These are phyloP conservation scores for Flaveria ramosissima DNA, from an alignment of 129 eudicot genomes.

Conservation along the genomic window DNA sequence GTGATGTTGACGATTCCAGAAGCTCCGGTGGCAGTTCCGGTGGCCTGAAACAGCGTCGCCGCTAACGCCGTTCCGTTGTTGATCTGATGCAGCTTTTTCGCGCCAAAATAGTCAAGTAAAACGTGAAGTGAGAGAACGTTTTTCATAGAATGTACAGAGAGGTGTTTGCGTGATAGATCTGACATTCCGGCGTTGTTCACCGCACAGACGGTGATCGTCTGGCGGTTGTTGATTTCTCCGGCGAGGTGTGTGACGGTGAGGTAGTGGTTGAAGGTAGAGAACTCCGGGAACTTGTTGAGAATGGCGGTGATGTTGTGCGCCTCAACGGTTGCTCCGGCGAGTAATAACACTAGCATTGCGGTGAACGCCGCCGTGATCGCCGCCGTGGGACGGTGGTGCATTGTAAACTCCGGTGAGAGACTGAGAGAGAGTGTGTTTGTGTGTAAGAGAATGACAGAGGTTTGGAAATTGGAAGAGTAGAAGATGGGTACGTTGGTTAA, in stretches of 20 bases:
- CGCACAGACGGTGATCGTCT: constrained; percentile 87
- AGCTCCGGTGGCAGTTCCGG: constrained; percentile 77
- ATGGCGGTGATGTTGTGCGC: constrained; percentile 81
- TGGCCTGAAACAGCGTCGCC: constrained; percentile 91
- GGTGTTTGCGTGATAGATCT: constrained; percentile 55
- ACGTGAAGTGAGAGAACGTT: constrained; percentile 80
- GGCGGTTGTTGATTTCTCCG: constrained; percentile 70
- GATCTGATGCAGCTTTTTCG: constrained; percentile 87
- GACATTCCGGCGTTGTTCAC: constrained; percentile 79
- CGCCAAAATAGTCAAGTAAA: constrained; percentile 85
- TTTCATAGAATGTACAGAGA: constrained; percentile 53
- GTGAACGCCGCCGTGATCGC: constrained; percentile 38
- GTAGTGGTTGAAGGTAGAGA: constrained; percentile 89
- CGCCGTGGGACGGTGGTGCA: constrained; percentile 52
- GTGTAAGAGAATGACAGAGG: constrained; percentile 3
- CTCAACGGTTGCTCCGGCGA: constrained; percentile 26
- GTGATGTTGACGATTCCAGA: constrained; percentile 94
- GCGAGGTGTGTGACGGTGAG: constrained; percentile 83
- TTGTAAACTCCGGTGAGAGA: constrained; percentile 28
- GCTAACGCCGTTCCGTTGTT: constrained; percentile 77
- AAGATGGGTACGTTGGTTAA: constrained; percentile 18
- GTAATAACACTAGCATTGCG: constrained; percentile 22
- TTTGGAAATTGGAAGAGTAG: not conserved
- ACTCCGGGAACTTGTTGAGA: constrained; percentile 62
- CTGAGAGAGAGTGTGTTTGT: constrained; percentile 1